These are phyloP conservation scores for Schizophyllum commune DNA, from an alignment of 1,284 basidiomycete genomes.

Conservation along the genomic window DNA sequence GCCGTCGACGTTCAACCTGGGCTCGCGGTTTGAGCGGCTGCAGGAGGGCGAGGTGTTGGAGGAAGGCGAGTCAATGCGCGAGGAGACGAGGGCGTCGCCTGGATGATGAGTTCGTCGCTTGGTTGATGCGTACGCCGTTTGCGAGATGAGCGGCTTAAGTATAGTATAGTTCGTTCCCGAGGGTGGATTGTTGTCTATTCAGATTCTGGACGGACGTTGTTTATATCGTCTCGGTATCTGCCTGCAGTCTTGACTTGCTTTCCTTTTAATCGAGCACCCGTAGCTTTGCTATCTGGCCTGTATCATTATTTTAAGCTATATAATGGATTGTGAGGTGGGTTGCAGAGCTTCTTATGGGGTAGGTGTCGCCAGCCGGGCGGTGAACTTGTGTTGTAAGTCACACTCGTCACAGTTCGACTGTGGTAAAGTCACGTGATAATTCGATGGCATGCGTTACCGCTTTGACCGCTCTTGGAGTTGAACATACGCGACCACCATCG, in stretches of 20 bases:
- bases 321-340: neutral
- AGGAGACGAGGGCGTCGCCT: neutral
- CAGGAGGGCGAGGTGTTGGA: conserved; percentile 10
- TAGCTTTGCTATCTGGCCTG: neutral
- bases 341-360: neutral
- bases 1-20: conserved; percentile 49
- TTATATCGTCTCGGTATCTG: no score
- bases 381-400: neutral
- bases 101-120: neutral
- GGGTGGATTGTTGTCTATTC: neutral
- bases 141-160: no score
- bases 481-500: no score
- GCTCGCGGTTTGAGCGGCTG: conserved; percentile 18
- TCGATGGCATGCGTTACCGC: no score
- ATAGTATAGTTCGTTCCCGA: neutral
- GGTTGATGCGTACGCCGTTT: no score
- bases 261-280: no score
- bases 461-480: no score
- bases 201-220: no score
- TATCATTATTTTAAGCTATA: neutral
- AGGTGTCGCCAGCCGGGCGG: neutral
- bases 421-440: no score
- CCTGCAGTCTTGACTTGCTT: no score
- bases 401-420: no score
- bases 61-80: neutral